These are phyloP conservation scores for Lichtheimia hyalospora DNA, from an alignment of 371 early-diverging fungal genomes.

Conservation along the genomic window DNA sequence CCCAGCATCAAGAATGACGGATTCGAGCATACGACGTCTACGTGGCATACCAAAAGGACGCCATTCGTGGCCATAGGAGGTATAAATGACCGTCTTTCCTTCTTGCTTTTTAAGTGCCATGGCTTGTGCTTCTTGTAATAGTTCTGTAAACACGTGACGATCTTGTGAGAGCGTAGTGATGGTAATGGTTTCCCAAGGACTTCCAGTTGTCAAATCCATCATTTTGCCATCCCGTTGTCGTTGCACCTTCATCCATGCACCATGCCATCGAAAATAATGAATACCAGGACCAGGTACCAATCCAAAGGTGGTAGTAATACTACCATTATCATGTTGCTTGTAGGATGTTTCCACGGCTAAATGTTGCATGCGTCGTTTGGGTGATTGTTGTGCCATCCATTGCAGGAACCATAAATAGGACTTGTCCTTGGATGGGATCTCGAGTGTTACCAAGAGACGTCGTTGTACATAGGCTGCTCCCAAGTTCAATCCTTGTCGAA, in stretches of 20 bases:
- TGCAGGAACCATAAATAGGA: conserved; percentile 92
- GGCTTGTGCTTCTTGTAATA: conserved; percentile 84
- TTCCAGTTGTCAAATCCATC: conserved; percentile 87
- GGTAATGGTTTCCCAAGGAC: conserved; percentile 95
- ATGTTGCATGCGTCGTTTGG: conserved; percentile 65
- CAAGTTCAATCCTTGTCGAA: conserved; percentile 71
- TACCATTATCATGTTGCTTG: conserved; percentile 90
- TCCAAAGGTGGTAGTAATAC: conserved; percentile 77
- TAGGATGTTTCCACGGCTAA: conserved; percentile 88
- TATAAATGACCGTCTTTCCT: conserved; percentile 95
- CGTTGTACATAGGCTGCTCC: conserved; percentile 73
- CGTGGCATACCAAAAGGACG: conserved; percentile 95
- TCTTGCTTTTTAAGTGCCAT: conserved; percentile 85
- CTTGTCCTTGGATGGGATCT: conserved; percentile 93
- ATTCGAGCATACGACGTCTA: conserved; percentile 75
- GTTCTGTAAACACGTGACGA: conserved; percentile 67
- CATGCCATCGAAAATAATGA: conserved; percentile 82
- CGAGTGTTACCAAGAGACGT: conserved; percentile 85
- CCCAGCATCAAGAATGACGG: conserved; percentile 86
- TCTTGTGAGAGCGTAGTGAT: conserved; percentile 88
- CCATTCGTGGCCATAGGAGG: conserved; percentile 96
- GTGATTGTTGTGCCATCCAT: conserved; percentile 80
- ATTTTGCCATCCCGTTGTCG: conserved; percentile 82
- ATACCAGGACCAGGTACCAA: conserved; percentile 93
- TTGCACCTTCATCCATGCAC: conserved; percentile 89